phyloP scores from a whole-genome alignment of 1,284 basidiomycete species.

The Microstroma glucosiphilum region DNA sequence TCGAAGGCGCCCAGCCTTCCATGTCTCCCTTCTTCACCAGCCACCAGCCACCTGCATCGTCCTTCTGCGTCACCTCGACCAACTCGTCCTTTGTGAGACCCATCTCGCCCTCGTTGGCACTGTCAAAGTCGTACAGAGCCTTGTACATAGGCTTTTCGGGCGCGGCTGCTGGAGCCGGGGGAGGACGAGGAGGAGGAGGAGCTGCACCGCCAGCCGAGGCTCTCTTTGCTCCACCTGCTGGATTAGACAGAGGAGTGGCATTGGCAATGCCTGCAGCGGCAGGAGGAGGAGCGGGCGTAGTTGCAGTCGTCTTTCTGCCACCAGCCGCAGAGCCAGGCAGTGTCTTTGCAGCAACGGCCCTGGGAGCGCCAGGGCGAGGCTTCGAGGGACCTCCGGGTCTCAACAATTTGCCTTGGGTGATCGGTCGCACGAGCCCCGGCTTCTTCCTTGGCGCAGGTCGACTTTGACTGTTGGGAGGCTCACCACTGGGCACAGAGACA shows the following conservation, averaged over 20 bases:
- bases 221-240: conserved; percentile 31
- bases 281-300: conserved; percentile 32
- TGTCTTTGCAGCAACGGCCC: conserved; percentile 10
- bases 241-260: conserved; percentile 13
- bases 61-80: conserved; percentile 87
- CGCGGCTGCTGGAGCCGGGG: conserved; percentile 55
- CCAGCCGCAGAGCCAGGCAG: conserved; percentile 13
- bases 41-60: conserved; percentile 74
- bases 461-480: conserved; percentile 72
- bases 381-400: conserved; percentile 64
- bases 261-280: conserved; percentile 32
- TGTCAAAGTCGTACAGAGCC: conserved; percentile 65
- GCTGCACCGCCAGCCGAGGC: conserved; percentile 47
- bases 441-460: conserved; percentile 80
- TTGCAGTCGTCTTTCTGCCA: conserved; percentile 10
- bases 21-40: conserved; percentile 74
- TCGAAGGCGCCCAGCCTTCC: conserved; percentile 95
- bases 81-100: conserved; percentile 80
- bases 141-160: conserved; percentile 72
- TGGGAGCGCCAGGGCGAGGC: conserved; percentile 35
- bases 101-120: conserved; percentile 81
- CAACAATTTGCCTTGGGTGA: conserved; percentile 75
- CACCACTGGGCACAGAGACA: conserved; percentile 80
- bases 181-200: conserved; percentile 60
- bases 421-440: conserved; percentile 71